Conservation (phyloP, 345 rosid genomes). For the Arabis hirsuta region DNA sequence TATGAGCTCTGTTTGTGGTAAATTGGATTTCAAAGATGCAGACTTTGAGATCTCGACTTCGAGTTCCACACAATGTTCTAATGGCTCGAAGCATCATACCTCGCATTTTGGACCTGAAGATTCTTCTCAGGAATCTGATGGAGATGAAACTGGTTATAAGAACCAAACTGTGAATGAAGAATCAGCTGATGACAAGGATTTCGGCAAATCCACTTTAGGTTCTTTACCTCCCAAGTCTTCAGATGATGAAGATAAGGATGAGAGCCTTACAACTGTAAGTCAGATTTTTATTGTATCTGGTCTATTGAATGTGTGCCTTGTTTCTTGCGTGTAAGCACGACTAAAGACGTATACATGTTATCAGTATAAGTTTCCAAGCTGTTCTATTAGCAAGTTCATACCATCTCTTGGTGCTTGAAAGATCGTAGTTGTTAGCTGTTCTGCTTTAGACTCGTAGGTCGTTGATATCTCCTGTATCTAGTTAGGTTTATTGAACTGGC, state of each 20-base stretch:
- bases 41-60: conserved; percentile 38
- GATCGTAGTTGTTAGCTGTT: neutral
- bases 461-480: neutral
- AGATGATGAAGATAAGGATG: conserved; percentile 45
- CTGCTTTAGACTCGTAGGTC: conserved; percentile 17
- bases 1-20: conserved; percentile 42
- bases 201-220: conserved; percentile 35
- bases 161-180: conserved; percentile 47
- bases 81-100: conserved; percentile 32
- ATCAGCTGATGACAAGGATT: conserved; percentile 30
- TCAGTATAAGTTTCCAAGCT: neutral
- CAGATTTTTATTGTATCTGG: conserved; percentile 15
- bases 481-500: neutral
- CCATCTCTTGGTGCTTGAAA: neutral
- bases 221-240: conserved; percentile 36
- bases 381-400: neutral
- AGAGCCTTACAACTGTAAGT: conserved; percentile 46
- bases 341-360: neutral
- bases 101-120: conserved; percentile 39
- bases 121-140: conserved; percentile 47
- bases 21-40: conserved; percentile 39
- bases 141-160: conserved; percentile 45
- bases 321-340: neutral
- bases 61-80: conserved; percentile 34
- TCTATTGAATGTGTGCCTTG: neutral